These are phyloP conservation scores for Mariannaea sp. DNA, from an alignment of 2,329 filamentous ascomycete genomes.

Conservation along the genomic window DNA sequence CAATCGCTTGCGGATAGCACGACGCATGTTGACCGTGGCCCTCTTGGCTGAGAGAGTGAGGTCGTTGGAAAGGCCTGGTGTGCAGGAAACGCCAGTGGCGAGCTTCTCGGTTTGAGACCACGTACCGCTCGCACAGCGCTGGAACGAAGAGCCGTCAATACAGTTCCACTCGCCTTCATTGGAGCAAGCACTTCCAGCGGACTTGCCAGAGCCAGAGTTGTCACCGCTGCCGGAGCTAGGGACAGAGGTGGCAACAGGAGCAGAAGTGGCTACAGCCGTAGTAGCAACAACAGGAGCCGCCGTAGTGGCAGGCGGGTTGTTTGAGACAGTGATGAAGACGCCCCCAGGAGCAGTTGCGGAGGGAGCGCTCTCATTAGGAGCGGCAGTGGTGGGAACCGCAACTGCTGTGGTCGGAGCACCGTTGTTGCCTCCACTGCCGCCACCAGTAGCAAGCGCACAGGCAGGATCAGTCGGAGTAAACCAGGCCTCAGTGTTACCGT, in stretches of 20 bases:
- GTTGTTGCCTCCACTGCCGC: slow-evolving; percentile 36
- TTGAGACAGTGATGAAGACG: slow-evolving; percentile 47
- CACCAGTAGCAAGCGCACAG: slow-evolving; percentile 31
- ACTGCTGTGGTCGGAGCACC: slow-evolving; percentile 42
- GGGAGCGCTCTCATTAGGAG: slow-evolving; percentile 11
- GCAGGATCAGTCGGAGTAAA: slow-evolving; percentile 32
- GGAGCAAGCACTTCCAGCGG: slow-evolving; percentile 52
- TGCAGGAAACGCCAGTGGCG: slow-evolving; percentile 53
- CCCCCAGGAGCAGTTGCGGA: slow-evolving; percentile 41
- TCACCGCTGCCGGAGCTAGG: slow-evolving; percentile 31
- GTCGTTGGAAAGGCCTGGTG: slow-evolving; percentile 45
- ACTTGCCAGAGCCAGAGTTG: slow-evolving; percentile 37
- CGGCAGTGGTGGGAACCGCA: slow-evolving; percentile 26
- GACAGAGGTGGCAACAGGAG: slow-evolving; percentile 25
- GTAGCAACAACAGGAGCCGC: slow-evolving; percentile 28
- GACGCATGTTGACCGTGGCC: slow-evolving; percentile 35
- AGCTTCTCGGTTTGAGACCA: slow-evolving; percentile 53
- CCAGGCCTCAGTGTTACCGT: slow-evolving; percentile 45
- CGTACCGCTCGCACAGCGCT: slow-evolving; percentile 57
- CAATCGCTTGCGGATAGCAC: slow-evolving; percentile 30
- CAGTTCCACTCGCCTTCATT: slow-evolving; percentile 60
- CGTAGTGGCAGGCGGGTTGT: slow-evolving; percentile 27
- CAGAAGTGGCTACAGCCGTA: slow-evolving; percentile 20
- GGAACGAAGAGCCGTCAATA: slow-evolving; percentile 54
- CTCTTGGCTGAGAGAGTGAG: slow-evolving; percentile 43